These are phyloP conservation scores for Pluteus cervinus DNA, from an alignment of 768 basidiomycete genomes.

Conservation along the genomic window DNA sequence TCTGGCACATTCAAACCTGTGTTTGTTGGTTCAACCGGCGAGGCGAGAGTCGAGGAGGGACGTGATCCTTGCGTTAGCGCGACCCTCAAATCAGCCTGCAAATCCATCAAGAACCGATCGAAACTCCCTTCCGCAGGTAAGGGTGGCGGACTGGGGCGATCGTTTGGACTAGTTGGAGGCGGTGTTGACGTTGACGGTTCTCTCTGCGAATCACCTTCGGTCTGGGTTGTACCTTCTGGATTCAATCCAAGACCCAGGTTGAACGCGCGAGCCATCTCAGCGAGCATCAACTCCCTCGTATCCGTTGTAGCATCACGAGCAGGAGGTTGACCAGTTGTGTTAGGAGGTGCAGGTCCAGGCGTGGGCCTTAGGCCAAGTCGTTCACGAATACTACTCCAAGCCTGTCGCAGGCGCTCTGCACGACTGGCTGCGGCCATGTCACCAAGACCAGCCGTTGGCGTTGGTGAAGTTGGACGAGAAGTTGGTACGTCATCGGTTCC, in stretches of 20 bases:
- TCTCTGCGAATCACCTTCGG: neutral
- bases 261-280: conserved; percentile 79
- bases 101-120: conserved; percentile 73
- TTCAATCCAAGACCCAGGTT: conserved; percentile 60
- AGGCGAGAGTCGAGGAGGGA: conserved; percentile 11
- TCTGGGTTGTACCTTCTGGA: conserved; percentile 12
- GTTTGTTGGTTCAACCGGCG: too few species aligned
- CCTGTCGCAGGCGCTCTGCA: conserved; percentile 50
- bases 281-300: conserved; percentile 65
- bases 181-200: neutral
- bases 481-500: conserved; percentile 8
- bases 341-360: neutral
- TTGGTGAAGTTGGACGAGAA: conserved; percentile 29
- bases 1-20: too few species aligned
- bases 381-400: conserved; percentile 66
- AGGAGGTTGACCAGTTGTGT: conserved; percentile 1
- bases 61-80: conserved; percentile 43
- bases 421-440: conserved; percentile 25
- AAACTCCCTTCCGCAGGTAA: conserved; percentile 60
- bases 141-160: conserved; percentile 4
- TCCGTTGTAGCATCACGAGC: conserved; percentile 25
- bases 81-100: conserved; percentile 66
- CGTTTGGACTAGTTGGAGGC: conserved; percentile 7
- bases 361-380: conserved; percentile 48
- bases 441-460: conserved; percentile 35